Evolutionary conservation across 441 rosid species (phyloP), one percentile per base, ranked within the genome.

Genomic region (Geranium incanum): DNA sequence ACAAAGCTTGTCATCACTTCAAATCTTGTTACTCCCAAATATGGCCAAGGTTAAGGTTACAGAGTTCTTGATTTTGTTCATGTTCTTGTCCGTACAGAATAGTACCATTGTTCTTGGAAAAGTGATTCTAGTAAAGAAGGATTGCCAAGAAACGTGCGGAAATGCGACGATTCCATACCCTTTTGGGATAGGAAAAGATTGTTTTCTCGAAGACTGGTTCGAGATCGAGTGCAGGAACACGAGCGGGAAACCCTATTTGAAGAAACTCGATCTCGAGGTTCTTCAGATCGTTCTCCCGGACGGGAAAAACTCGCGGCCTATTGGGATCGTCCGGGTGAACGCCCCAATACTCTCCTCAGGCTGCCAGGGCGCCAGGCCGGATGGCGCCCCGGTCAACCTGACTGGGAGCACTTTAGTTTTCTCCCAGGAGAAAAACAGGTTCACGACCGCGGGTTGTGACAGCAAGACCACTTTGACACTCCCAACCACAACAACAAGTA

Each of bases 121-220:
- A 1, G 64, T 57, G 64, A 15, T 7, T 57, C 64, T 16, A 6
- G 8, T 28, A 0, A 57, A 57, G 64, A 4, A 21, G 6, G 21
- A 8, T 15, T 57, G 64, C 3, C 64, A 57, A 57, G 19, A 15
- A 8, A 57, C 5, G 19, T 57, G 64, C 23, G 28, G 64, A 18
- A 19, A 57, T 57, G 64, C 23, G 5, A 16, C 11, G 11, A 60
- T 60, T 12, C 65, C 65, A 8, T 60, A 60, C 28, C 65, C 65
- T 19, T 60, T 60, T 6, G 65, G 65, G 13, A 9, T 60, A 11
- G 36, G 65, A 21, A 8, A 60, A 18, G 36, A 33, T 21, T 60
- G 65, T 18, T 60, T 19, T 3, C 65, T 60, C 12, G 65, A 60
- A 3, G 65, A 60, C 19, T 18, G 65, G 65, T 60, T 60, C 65